Base-by-base conservation (phyloP, 2,329 filamentous ascomycete genomes). In the Xylaria multiplex region DNA sequence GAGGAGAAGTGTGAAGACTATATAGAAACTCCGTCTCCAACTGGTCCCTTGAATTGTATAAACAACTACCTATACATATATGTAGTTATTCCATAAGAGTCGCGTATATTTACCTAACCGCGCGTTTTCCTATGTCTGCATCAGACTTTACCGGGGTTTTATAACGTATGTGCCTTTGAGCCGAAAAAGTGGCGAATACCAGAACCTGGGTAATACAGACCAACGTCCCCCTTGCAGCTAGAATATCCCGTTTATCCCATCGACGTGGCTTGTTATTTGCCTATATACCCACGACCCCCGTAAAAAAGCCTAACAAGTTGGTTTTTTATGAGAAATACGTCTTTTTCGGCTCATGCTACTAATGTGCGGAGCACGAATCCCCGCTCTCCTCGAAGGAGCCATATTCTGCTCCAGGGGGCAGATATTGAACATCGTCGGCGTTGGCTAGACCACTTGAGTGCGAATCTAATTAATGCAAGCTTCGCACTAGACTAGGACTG, bases 351-450 rank as follows among this genome's bases (percentile, higher is more conserved):
- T 40, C 46, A n/a, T 30, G 19, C 24, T 52, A 27, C 61, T 40
- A 2, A 37, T 27, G 19, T 42, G 32, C 73, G 72, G 73, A 73
- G 68, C 65, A 60, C 69, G 61, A 73, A 60, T 59, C 65, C 70
- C 73, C 72, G 71, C 59, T 24, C 64, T 68, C 70, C 70, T 69
- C 60, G 64, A 73, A 71, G 53, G 40, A 71, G 68, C 67, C 62
- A 68, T 46, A 46, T 65, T 42, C 54, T 68, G 57, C 61, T 67
- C 16, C 42, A 42, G 27, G 35, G 22, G 14, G 14, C 11, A 43
- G 42, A 30, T 53, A 53, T 48, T 49, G 48, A 19, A 46, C 16
- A 3, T n/a, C 32, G 35, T 40, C 43, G 19, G 11, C 35, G 35
- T 37, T 56, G 22, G 13, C 27, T n/a, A 42, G 42, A 40, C 27